These are phyloP conservation scores for Penicillium goetzii DNA, from an alignment of 495 filamentous ascomycete species.

Conservation along the genomic window DNA sequence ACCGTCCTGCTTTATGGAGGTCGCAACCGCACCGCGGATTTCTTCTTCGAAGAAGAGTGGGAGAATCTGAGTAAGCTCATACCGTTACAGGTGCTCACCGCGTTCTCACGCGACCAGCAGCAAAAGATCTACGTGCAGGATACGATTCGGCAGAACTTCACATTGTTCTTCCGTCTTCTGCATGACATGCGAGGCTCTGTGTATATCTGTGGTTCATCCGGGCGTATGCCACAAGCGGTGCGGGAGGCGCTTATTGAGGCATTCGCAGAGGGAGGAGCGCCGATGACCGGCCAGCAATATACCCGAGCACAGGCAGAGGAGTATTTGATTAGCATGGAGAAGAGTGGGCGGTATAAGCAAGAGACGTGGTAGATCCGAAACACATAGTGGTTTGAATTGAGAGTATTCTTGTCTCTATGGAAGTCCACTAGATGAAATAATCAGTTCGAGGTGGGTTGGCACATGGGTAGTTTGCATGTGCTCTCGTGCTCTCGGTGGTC, in stretches of 20 bases:
- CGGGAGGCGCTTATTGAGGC: slow-evolving; percentile 77
- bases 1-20: slow-evolving; percentile 76
- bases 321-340: slow-evolving; percentile 66
- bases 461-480: slow-evolving; percentile 2
- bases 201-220: slow-evolving; percentile 82
- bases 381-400: neutral
- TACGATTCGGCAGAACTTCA: slow-evolving; percentile 64
- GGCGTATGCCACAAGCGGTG: slow-evolving; percentile 88
- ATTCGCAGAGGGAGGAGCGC: slow-evolving; percentile 50
- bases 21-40: slow-evolving; percentile 73
- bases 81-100: slow-evolving; percentile 64
- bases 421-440: neutral
- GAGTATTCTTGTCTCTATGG: neutral
- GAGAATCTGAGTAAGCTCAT: slow-evolving; percentile 36
- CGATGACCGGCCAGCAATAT: slow-evolving; percentile 30
- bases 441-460: neutral
- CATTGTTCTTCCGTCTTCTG: slow-evolving; percentile 62
- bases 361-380: slow-evolving; percentile 67
- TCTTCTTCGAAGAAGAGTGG: slow-evolving; percentile 82
- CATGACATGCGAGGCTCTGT: slow-evolving; percentile 57
- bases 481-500: neutral
- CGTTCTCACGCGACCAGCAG: slow-evolving; percentile 79
- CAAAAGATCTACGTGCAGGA: slow-evolving; percentile 92
- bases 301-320: slow-evolving; percentile 57
- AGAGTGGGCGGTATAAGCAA: slow-evolving; percentile 71